phyloP scores from a whole-genome alignment of 2,329 filamentous ascomycete genomes.

The Acrocalymma vagum region DNA sequence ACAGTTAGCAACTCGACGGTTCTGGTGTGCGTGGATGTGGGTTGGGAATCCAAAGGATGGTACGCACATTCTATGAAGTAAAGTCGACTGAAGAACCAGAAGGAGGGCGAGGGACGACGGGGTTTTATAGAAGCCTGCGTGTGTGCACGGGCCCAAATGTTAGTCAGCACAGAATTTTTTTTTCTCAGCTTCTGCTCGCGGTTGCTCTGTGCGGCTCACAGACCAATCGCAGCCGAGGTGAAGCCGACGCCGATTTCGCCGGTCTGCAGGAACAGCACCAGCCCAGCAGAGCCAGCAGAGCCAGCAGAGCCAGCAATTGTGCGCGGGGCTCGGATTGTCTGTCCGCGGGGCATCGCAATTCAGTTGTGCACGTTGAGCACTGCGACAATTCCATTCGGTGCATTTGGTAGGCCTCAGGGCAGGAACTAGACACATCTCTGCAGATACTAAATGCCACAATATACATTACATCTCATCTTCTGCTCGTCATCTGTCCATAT shows the following conservation, averaged over 20 bases:
- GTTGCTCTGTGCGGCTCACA: constrained; percentile 8
- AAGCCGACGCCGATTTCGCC: background rate
- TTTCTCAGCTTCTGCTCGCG: too few species aligned
- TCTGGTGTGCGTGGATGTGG: background rate
- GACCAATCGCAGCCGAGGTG: too few species aligned
- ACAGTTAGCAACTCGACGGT: constrained; percentile 14
- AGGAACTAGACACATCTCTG: too few species aligned
- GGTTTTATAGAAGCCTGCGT: constrained; percentile 16
- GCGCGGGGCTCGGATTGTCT: constrained; percentile 12
- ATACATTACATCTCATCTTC: background rate
- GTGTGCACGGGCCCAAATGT: background rate
- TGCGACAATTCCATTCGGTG: constrained; percentile 2
- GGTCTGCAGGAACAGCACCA: constrained; percentile 16
- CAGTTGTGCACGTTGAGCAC: background rate
- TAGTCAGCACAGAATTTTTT: constrained; percentile 4
- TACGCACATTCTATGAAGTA: constrained; percentile 6
- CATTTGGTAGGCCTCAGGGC: too few species aligned
- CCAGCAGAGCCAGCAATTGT: too few species aligned
- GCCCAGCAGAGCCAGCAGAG: too few species aligned
- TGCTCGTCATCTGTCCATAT: background rate
- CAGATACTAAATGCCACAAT: background rate
- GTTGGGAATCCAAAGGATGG: background rate
- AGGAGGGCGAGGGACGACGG: constrained; percentile 6
- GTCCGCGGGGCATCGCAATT: constrained; percentile 14
- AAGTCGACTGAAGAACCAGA: constrained; percentile 17